Evolutionary conservation across 2,329 filamentous ascomycete species (phyloP).

Genomic region (Curvularia verruculosa): DNA sequence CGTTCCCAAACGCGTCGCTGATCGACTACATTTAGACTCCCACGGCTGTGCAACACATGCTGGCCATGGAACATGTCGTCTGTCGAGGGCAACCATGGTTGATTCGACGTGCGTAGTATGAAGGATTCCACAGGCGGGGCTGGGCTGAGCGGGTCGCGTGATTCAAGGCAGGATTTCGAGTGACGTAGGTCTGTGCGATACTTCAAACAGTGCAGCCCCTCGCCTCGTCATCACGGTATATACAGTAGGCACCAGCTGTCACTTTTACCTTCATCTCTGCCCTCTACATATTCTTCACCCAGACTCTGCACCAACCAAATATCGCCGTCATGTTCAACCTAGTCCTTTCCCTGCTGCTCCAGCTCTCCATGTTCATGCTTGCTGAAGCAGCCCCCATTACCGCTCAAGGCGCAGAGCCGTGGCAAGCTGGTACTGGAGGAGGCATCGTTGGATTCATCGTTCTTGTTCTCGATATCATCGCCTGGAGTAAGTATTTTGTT

Average conservation of each 20-base stretch:
- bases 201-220: slow-evolving; percentile 15
- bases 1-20: not conserved
- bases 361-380: slow-evolving; percentile 59
- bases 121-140: slow-evolving; percentile 1
- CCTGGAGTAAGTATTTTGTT: slow-evolving; percentile 60
- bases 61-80: not conserved
- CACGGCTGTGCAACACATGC: not conserved
- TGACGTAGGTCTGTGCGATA: slow-evolving; percentile 23
- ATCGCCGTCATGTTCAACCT: slow-evolving; percentile 41
- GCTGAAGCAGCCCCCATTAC: slow-evolving; percentile 57
- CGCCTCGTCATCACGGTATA: slow-evolving; percentile 16
- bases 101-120: not conserved
- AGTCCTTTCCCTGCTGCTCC: slow-evolving; percentile 55
- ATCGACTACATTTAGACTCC: not conserved
- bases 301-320: not conserved
- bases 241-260: slow-evolving; percentile 20
- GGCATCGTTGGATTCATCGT: slow-evolving; percentile 67
- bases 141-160: slow-evolving; percentile 9
- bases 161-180: slow-evolving; percentile 7
- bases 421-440: slow-evolving; percentile 67
- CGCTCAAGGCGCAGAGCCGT: slow-evolving; percentile 52
- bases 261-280: not conserved
- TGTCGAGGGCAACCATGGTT: not conserved
- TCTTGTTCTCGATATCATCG: slow-evolving; percentile 66
- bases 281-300: not conserved